Base-by-base conservation (phyloP, 805 yeast species). In the Spathaspora hagerdaliae region DNA sequence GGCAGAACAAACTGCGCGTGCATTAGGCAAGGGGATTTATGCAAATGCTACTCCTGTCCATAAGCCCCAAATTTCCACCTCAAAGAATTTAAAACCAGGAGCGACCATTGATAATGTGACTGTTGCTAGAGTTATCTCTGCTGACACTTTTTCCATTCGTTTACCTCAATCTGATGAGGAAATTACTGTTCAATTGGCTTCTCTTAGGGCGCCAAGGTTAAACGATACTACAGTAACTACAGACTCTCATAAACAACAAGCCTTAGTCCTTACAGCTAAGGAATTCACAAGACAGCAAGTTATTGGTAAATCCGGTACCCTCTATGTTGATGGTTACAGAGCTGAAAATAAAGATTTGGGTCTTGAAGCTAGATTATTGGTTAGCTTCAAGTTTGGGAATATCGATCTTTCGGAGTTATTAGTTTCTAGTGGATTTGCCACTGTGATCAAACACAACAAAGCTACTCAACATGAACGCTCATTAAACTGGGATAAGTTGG, bases 381-480 rank as follows among this genome's bases (percentile, higher is more conserved):
- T 85, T 11, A 76, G 84, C 32, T 59, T 87, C 45, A 68, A 71
- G 33, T 56, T 77, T 33, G 81, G 78, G 43, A 79, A 78, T 33
- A 35, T 12, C n/a, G 87, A 87, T 57, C 69, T 88, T 34, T 79
- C 87, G 7, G 79, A 81, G 53, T 54, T 69, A 31, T 60, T 88
- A 43, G 85, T 88, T 14, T 62, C 73, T 27, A 73, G 67, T 47
- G 96, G 96, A 7, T 80, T 70, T 63, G 95, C 91, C 12, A 68
- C 84, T n/a, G 96, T 87, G 24, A 74, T 86, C 47, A 81, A 80
- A 59, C 95, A 87, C 65, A 81, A 83, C 59, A 83, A 83, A 64
- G 87, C 84, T 47, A 86, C 83, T 39, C 66, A 74, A 10, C 74
- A 74, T 35, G 87, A 82, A 56, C 75, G 87, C 53, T 81, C 94